Evolutionary conservation across 1,139 yeast genomes (phyloP), one percentile per base, ranked within the genome.

Genomic region (Magnusiomyces suaveolens): DNA sequence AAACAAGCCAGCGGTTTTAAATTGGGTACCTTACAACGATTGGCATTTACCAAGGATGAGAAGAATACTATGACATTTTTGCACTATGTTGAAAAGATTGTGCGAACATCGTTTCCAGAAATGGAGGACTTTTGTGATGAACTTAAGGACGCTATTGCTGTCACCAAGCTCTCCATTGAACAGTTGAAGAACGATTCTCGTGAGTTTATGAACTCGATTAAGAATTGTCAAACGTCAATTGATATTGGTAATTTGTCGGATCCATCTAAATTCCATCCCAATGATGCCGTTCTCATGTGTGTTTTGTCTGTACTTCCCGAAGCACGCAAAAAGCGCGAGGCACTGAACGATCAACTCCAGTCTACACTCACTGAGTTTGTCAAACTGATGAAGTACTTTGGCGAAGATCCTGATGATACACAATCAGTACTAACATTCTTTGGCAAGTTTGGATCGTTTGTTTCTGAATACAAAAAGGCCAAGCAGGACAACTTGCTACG

Each of bases 1-100:
- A 89, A 86, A 64, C 84, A 83, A 61, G 97, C 95, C 0, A 71
- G 77, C 54, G 98, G 97, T 1, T 89, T 92, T 72, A 83, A 81
- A 63, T 72, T 92, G 47, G 86, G 87, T 38, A 86, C 96, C 1
- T 74, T 92, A 56, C 94, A 84, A 61, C 75, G 96, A 62, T 75
- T 92, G 56, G 87, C 84, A 52, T 88, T 89, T 64, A 83, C 94
- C 72, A 92, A 92, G 69, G 95, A 89, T 64, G 81, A 82, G 38
- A 79, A 82, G 59, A 88, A 87, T 63, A 80, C 87, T 4, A 78
- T 83, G 77, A 85, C 90, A 23, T 84, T 92, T 64, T 70, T 92
- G 64, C 96, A 92, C 65, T 89, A 88, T 64, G 82, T 92, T 56
- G 98, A 92, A 66, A 82, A 80, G 63, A 79, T 86, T 39, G 79